These are phyloP conservation scores for Ceratocystis lukuohia DNA, from an alignment of 2,329 filamentous ascomycete species.

Conservation along the genomic window DNA sequence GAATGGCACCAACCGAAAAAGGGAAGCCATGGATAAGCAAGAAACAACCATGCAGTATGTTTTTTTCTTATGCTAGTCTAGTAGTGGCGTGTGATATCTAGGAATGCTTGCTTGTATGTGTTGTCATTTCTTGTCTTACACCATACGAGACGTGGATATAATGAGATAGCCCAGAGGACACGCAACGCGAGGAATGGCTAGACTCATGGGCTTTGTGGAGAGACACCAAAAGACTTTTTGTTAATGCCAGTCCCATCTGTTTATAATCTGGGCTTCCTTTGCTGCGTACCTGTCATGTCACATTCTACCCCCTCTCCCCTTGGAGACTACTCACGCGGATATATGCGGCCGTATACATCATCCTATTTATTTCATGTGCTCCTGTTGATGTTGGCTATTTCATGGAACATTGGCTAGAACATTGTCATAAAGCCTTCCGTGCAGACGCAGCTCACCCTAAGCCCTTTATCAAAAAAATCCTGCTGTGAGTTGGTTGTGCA, in stretches of 20 bases:
- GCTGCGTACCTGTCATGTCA: neutral
- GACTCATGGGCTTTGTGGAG: neutral
- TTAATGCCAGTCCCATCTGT: neutral
- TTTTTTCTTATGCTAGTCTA: neutral
- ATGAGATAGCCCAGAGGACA: neutral
- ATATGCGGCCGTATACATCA: neutral
- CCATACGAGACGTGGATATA: neutral
- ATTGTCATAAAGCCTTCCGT: slow-evolving; percentile 5
- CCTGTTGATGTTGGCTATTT: neutral
- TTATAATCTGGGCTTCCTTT: neutral
- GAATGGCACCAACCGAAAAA: neutral
- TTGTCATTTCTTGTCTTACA: neutral
- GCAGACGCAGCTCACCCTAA: neutral
- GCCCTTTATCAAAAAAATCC: neutral
- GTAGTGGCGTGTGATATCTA: neutral
- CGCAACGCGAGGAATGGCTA: neutral
- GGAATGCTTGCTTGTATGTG: neutral
- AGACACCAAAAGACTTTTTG: neutral
- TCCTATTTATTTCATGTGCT: neutral
- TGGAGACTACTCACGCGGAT: neutral
- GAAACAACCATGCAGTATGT: neutral
- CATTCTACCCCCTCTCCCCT: neutral
- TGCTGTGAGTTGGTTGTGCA: slow-evolving; percentile 1
- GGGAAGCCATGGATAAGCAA: neutral
- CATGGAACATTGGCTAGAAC: slow-evolving; percentile 5